Percentiles rank a stretch among this genome's conserved stretches.
phyloP scores from a whole-genome alignment of 148 eudicot species.

The Spergularia bocconei region DNA sequence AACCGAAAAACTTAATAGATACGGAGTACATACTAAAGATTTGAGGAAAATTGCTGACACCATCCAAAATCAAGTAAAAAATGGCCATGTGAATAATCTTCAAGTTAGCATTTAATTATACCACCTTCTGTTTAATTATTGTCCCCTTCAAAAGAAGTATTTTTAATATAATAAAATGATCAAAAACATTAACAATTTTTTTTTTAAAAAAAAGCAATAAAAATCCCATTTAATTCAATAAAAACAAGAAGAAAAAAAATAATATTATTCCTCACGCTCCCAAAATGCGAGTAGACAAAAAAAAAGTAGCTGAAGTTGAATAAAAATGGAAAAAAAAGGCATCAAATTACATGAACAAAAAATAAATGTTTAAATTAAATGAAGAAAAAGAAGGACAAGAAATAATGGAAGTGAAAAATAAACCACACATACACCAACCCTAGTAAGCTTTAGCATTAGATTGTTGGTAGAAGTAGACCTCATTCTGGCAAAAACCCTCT shows the following conservation, averaged over 20 bases:
- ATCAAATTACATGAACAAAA: constrained; percentile 23
- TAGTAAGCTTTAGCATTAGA: not conserved
- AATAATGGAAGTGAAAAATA: not conserved
- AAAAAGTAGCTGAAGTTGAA: constrained; percentile 11
- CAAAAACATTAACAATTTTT: too few relatives aligned
- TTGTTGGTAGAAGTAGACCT: constrained; percentile 20
- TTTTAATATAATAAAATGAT: not conserved
- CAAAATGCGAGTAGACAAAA: constrained; percentile 13
- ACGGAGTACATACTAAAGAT: too few relatives aligned
- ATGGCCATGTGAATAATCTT: not conserved
- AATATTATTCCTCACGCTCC: constrained; percentile 15
- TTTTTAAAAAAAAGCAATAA: not conserved
- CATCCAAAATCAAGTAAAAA: too few relatives aligned
- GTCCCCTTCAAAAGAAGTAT: too few relatives aligned
- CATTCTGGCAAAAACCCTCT: constrained; percentile 29
- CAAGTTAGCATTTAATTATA: not conserved
- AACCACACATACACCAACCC: constrained; percentile 29
- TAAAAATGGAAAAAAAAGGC: constrained; percentile 30
- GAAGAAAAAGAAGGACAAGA: not conserved
- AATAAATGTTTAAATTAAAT: not conserved
- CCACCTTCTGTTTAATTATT: not conserved
- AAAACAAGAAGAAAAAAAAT: not conserved
- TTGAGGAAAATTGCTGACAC: too few relatives aligned
- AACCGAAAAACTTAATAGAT: too few relatives aligned
- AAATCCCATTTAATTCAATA: constrained; percentile 2